phyloP scores from a whole-genome alignment of 176 grass and related monocot genomes.

The maize (Zea mays) region DNA sequence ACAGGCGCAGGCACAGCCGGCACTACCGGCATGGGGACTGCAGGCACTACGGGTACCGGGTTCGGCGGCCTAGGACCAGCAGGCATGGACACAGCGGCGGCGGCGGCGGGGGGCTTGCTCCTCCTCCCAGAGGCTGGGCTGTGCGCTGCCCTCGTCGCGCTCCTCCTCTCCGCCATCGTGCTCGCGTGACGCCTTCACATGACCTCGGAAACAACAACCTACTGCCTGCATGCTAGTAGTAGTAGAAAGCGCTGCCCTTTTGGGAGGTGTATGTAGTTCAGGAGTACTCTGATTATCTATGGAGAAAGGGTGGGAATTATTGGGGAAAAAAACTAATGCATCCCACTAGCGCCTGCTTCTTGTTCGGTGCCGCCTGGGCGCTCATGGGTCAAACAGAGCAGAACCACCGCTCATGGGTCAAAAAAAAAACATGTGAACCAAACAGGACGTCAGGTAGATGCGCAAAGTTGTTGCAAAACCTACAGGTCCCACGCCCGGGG shows the following conservation, averaged over 20 bases:
- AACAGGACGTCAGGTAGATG: background rate
- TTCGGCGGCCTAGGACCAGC: constrained; percentile 57
- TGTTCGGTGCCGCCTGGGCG: too few species aligned
- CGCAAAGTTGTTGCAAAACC: background rate
- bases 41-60: constrained; percentile 32
- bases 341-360: background rate
- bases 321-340: background rate
- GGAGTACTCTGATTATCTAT: constrained; percentile 16
- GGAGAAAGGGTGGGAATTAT: background rate
- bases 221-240: too few species aligned
- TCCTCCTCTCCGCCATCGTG: constrained; percentile 35
- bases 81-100: constrained; percentile 51
- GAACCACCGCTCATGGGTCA: too few species aligned
- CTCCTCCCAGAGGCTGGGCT: constrained; percentile 7
- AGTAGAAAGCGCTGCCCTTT: background rate
- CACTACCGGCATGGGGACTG: constrained; percentile 23
- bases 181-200: background rate
- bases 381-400: too few species aligned
- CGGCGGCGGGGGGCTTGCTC: background rate
- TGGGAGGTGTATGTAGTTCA: background rate
- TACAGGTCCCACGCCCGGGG: background rate
- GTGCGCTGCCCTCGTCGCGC: background rate
- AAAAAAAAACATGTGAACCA: too few species aligned
- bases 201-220: background rate
- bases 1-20: constrained; percentile 40